Evolutionary conservation across 2,329 filamentous ascomycete genomes (phyloP), one percentile per base, ranked within the genome.

Genomic region (Aspergillus sclerotialis): DNA sequence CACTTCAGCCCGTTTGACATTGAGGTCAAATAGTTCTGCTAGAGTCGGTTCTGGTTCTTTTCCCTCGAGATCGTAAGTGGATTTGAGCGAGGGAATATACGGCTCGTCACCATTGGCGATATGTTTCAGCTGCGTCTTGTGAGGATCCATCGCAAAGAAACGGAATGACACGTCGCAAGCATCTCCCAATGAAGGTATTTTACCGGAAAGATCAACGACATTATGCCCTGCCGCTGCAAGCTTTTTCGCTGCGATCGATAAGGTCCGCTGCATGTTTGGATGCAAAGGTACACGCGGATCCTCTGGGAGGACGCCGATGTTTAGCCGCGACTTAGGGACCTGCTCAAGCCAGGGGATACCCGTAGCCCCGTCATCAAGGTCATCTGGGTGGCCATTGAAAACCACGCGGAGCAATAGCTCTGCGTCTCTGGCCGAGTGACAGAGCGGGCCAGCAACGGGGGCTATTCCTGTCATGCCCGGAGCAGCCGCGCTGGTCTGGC

Each of bases 401-500:
- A 47, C 36, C 2, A 36, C 36, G 1, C 24, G 33, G 15, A 45
- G 25, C 19, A 49, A 38, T 6, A 49, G 33, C 5, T 41, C 37
- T 0, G 43, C 39, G 9, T 49, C 25, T 7, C 19, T 29, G 9
- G 43, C 42, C 37, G 28, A 46, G 55, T 30, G 34, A 50, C 30
- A 40, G 53, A 33, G 14, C 32, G 7, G 19, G 8, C 13, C 27
- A 29, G 16, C 26, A 7, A 13, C 26, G 7, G 26, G 26, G 13
- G 26, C 13, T n/a, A 28, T 28, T n/a, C 13, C 10, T 13, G 26
- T n/a, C 26, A 28, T n/a, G 5, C 26, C 26, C 7, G 26, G 9
- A 13, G 9, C 9, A 7, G 9, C 10, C 10, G 26, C 11, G 2
- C 3, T 28, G 11, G 10, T 28, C 45, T 75, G 73, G 0, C 70